phyloP scores from a whole-genome alignment of 1,284 basidiomycete genomes.

The Meripilus lineatus region DNA sequence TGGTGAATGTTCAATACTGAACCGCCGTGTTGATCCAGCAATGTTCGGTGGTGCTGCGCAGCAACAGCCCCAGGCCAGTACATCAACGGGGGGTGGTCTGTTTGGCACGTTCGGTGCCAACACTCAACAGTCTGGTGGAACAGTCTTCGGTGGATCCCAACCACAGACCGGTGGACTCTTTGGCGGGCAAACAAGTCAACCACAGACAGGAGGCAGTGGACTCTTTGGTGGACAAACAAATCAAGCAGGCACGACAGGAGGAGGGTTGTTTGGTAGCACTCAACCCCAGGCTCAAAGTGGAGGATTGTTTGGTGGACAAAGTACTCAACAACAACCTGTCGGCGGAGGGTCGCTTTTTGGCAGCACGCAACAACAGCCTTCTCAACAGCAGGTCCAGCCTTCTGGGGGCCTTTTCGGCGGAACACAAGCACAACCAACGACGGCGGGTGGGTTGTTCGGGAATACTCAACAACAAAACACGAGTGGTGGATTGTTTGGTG shows the following conservation, averaged over 20 bases:
- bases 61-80: not conserved
- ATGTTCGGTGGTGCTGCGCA: too few relatives aligned
- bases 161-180: slow-evolving; percentile 17
- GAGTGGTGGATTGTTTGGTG: slow-evolving; percentile 8
- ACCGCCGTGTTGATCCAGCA: too few relatives aligned
- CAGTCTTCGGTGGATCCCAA: slow-evolving; percentile 11
- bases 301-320: slow-evolving; percentile 20
- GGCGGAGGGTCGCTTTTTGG: slow-evolving; percentile 15
- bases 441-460: slow-evolving; percentile 13
- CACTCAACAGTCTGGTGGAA: not conserved
- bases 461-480: slow-evolving; percentile 5
- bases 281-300: slow-evolving; percentile 11
- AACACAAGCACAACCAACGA: slow-evolving; percentile 4
- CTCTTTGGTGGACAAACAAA: slow-evolving; percentile 23
- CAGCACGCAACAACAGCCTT: slow-evolving; percentile 12
- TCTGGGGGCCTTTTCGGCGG: slow-evolving; percentile 12
- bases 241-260: slow-evolving; percentile 7
- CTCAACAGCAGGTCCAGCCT: slow-evolving; percentile 15
- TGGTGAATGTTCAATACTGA: too few relatives aligned
- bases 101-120: slow-evolving; percentile 23
- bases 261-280: slow-evolving; percentile 27
- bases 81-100: slow-evolving; percentile 20
- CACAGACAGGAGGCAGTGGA: slow-evolving; percentile 13
- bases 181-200: slow-evolving; percentile 11
- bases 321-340: slow-evolving; percentile 5